These are phyloP conservation scores for Gnetum montanum DNA, from an alignment of 75 land plant species.

Conservation along the genomic window DNA sequence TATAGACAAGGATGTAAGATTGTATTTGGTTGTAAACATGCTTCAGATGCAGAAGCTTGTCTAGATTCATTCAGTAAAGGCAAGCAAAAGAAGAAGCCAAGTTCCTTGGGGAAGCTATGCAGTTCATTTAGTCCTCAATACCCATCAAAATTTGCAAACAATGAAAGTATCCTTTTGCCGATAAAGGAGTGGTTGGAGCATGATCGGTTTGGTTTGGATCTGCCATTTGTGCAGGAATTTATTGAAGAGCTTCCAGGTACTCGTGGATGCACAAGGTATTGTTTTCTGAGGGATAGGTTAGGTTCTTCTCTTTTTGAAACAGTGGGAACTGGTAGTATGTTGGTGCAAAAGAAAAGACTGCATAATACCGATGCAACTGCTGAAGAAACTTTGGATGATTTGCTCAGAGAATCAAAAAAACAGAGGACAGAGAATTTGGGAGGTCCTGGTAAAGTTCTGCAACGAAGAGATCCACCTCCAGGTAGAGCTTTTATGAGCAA, in stretches of 20 bases:
- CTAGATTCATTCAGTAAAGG: background rate
- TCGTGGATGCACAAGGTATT: constrained; percentile 27
- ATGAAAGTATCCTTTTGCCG: constrained; percentile 10
- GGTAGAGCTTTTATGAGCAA: constrained; percentile 49
- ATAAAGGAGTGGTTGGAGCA: constrained; percentile 54
- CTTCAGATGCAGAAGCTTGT: background rate
- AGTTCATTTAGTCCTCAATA: constrained; percentile 14
- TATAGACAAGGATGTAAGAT: constrained; percentile 23
- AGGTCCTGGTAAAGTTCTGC: constrained; percentile 6
- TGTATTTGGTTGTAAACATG: constrained; percentile 41
- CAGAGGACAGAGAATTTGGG: constrained; percentile 3
- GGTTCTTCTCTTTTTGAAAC: constrained; percentile 10
- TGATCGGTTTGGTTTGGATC: constrained; percentile 84
- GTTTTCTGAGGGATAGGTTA: constrained; percentile 15
- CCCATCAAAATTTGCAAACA: constrained; percentile 12
- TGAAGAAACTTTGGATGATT: constrained; percentile 10
- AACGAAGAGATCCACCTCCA: constrained; percentile 34
- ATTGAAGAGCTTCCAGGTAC: constrained; percentile 50
- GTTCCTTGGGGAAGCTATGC: constrained; percentile 25
- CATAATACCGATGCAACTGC: background rate
- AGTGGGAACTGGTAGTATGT: constrained; percentile 32
- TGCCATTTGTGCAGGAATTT: constrained; percentile 69
- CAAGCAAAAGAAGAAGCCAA: background rate
- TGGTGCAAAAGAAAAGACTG: constrained; percentile 14
- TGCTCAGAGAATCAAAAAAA: constrained; percentile 11